Evolutionary conservation across 768 basidiomycete genomes (phyloP).

Genomic region (Infundibulicybe gibba): DNA sequence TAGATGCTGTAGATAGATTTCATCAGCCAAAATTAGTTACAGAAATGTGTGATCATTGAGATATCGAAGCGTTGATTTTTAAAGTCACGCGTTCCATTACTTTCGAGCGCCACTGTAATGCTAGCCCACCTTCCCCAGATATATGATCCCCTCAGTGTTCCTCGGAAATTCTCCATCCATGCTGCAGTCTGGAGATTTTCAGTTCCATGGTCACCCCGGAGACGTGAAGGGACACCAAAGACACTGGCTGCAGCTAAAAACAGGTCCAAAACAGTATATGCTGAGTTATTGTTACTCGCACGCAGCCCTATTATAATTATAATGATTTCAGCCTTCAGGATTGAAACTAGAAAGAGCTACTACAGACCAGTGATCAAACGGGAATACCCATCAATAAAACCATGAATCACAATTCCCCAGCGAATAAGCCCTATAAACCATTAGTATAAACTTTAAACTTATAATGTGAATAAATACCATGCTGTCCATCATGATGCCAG

Average conservation of each 20-base stretch:
- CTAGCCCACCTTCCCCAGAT: no score
- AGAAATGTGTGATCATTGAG: no score
- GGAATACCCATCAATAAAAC: constrained; percentile 28
- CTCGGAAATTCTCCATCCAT: constrained; percentile 19
- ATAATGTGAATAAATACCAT: constrained; percentile 17
- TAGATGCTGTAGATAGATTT: no score
- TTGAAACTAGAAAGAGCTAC: no score
- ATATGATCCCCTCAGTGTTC: no score
- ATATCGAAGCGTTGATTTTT: no score
- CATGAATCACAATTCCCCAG: constrained; percentile 29
- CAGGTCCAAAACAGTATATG: constrained; percentile 27
- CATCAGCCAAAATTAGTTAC: no score
- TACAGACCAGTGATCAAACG: constrained; percentile 14
- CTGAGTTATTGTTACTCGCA: constrained; percentile 34
- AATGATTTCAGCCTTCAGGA: no score
- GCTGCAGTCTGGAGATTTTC: constrained; percentile 32
- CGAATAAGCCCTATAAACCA: constrained; percentile 18
- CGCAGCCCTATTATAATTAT: no score
- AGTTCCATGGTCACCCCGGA: constrained; percentile 34
- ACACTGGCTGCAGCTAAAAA: constrained; percentile 17
- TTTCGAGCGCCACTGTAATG: no score
- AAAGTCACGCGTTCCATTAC: no score
- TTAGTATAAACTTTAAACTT: neutral
- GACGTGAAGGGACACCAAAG: constrained; percentile 24
- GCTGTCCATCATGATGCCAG: constrained; percentile 35